Conservation (phyloP, 257 asterid species). For the Nyctanthes arbortristis region DNA sequence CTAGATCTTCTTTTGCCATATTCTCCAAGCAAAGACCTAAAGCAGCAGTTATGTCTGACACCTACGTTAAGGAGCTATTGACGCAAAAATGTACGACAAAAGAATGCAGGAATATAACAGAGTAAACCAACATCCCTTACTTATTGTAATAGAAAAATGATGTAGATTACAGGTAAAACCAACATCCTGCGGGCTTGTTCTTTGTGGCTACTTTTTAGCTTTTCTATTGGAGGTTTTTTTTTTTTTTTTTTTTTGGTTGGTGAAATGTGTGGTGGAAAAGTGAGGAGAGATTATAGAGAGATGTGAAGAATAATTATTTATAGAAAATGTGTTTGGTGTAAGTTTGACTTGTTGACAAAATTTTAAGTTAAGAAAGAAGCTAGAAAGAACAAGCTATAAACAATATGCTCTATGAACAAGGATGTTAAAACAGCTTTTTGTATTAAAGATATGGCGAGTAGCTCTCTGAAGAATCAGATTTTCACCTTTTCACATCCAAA, state of each 20-base stretch:
- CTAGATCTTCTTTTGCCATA: slow-evolving; percentile 86
- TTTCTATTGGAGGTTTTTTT: no score
- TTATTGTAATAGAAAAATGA: slow-evolving; percentile 6
- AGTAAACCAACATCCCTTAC: neutral
- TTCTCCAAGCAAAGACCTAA: slow-evolving; percentile 93
- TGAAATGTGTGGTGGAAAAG: no score
- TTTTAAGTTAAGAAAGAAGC: no score
- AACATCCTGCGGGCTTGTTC: no score
- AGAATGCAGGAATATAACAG: slow-evolving; percentile 2
- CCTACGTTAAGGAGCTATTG: slow-evolving; percentile 46
- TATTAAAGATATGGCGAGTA: slow-evolving; percentile 8
- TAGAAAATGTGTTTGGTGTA: no score
- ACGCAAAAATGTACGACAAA: slow-evolving; percentile 7
- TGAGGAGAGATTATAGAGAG: no score
- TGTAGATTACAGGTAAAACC: no score
- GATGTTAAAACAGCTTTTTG: slow-evolving; percentile 14
- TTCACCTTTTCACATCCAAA: slow-evolving; percentile 17
- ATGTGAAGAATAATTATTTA: no score
- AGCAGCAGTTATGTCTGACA: slow-evolving; percentile 86
- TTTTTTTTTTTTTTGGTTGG: no score
- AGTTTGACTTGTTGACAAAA: no score
- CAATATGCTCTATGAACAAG: slow-evolving; percentile 8
- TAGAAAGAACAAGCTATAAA: no score
- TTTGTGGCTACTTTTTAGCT: no score
- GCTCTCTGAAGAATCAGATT: neutral